These are phyloP conservation scores for Pythium myriotylum DNA, from an alignment of 352 stramenopile species.

Conservation along the genomic window DNA sequence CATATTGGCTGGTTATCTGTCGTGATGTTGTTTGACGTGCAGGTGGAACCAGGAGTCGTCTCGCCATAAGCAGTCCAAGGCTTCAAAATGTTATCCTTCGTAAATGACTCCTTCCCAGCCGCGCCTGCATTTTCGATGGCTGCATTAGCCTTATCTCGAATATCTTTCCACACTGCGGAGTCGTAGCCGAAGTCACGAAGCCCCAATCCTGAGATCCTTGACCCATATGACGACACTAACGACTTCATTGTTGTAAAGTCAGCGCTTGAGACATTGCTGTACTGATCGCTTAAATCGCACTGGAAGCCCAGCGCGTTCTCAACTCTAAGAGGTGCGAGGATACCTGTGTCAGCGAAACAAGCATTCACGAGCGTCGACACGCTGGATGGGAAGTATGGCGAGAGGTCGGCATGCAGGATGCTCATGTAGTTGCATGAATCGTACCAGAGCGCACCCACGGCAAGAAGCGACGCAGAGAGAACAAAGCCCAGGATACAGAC, in stretches of 20 bases:
- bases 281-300: conserved; percentile 68
- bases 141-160: conserved; percentile 44
- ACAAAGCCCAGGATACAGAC: conserved; percentile 85
- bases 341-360: conserved; percentile 72
- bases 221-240: conserved; percentile 49
- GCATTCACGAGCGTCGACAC: conserved; percentile 62
- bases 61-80: conserved; percentile 61
- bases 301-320: conserved; percentile 56
- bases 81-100: conserved; percentile 58
- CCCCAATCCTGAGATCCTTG: conserved; percentile 50
- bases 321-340: conserved; percentile 59
- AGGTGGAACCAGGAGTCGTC: conserved; percentile 24
- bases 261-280: conserved; percentile 40
- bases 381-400: conserved; percentile 67
- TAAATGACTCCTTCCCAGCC: conserved; percentile 31
- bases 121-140: conserved; percentile 31
- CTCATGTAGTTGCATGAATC: conserved; percentile 85
- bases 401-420: conserved; percentile 71
- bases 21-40: conserved; percentile 33
- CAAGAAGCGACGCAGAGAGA: conserved; percentile 66
- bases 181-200: conserved; percentile 71
- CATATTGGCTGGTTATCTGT: conserved; percentile 49
- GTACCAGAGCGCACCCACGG: conserved; percentile 77
- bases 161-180: conserved; percentile 44
- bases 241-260: conserved; percentile 44